Evolutionary conservation across 2,329 filamentous ascomycete species (phyloP).

Genomic region (Delphinella strobiligena): DNA sequence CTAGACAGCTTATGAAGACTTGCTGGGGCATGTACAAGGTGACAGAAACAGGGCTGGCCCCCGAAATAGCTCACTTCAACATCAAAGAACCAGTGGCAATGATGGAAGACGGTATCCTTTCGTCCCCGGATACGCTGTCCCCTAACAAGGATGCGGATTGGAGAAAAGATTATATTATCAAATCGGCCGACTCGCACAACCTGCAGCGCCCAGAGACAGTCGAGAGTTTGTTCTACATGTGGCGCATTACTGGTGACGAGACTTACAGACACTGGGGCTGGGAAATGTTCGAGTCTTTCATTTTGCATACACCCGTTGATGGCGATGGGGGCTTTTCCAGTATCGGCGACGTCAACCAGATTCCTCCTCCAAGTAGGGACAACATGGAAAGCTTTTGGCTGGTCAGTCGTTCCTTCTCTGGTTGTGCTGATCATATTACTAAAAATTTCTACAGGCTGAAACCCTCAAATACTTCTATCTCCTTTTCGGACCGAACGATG

Average conservation of each 20-base stretch:
- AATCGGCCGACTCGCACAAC: constrained; percentile 78
- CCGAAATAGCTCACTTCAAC: constrained; percentile 88
- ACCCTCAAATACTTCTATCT: constrained; percentile 97
- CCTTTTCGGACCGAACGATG: constrained; percentile 71
- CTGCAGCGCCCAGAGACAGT: constrained; percentile 91
- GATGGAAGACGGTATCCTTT: constrained; percentile 38
- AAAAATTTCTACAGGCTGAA: constrained; percentile 66
- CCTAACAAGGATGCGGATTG: constrained; percentile 50
- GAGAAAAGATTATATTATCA: constrained; percentile 69
- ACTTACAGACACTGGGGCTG: constrained; percentile 94
- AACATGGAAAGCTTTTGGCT: constrained; percentile 99
- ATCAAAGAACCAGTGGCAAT: constrained; percentile 56
- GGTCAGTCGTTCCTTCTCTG: constrained; percentile 40
- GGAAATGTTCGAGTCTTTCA: constrained; percentile 93
- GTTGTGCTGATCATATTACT: neutral
- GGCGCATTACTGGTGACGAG: constrained; percentile 84
- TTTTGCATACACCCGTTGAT: constrained; percentile 69
- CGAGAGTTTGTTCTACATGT: constrained; percentile 97
- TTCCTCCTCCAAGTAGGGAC: constrained; percentile 61
- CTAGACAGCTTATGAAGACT: constrained; percentile 84
- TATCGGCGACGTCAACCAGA: constrained; percentile 57
- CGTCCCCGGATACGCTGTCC: constrained; percentile 25
- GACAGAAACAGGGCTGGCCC: constrained; percentile 81
- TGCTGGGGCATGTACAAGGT: constrained; percentile 97
- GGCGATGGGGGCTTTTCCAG: constrained; percentile 75